Evolutionary conservation across 495 filamentous ascomycete species (phyloP), one percentile per base, ranked within the genome.

Genomic region (Delitschia confertaspora): DNA sequence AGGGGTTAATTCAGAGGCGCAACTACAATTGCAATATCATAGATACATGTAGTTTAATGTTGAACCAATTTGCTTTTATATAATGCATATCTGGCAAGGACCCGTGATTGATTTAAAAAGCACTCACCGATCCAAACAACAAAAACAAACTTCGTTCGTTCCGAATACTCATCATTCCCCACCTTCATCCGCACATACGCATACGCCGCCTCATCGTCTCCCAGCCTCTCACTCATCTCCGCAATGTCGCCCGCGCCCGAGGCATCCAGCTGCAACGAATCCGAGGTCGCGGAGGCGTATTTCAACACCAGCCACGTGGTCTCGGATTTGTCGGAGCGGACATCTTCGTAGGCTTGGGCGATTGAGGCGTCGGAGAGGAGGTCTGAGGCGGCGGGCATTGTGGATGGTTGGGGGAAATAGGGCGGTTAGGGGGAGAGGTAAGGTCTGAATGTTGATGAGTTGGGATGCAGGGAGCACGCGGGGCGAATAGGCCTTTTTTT

Each of bases 131-230:
- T 74, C 73, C 73, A 78, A 26, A 75, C 65, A 17, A 78, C 58
- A 10, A 78, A 53, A 4, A 63, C 65, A 50, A 78, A 78, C 60
- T 78, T 78, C 49, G 76, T 67, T n/a, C 74, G 62, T 60, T 64
- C 72, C 55, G 58, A 64, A 61, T 78, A 73, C 37, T 68, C 68
- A 55, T 78, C 74, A 62, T 76, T 76, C 36, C 71, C 72, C 53
- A 76, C 72, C 57, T 75, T 72, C 55, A 78, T 58, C 6, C 74
- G 66, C 41, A 65, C 68, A 57, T 76, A 78, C n/a, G 61, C 74
- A 60, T 75, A 78, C 42, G 70, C 66, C 22, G 72, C 74, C 49
- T 74, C 65, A 4, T 34, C 43, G 40, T 68, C 63, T 49, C 70
- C 68, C 5, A 78, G 64, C 43, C 62, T 52, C 6, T 31, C 38